Evolutionary conservation across 1,284 basidiomycete species (phyloP).

Genomic region (Puccinia polysora): DNA sequence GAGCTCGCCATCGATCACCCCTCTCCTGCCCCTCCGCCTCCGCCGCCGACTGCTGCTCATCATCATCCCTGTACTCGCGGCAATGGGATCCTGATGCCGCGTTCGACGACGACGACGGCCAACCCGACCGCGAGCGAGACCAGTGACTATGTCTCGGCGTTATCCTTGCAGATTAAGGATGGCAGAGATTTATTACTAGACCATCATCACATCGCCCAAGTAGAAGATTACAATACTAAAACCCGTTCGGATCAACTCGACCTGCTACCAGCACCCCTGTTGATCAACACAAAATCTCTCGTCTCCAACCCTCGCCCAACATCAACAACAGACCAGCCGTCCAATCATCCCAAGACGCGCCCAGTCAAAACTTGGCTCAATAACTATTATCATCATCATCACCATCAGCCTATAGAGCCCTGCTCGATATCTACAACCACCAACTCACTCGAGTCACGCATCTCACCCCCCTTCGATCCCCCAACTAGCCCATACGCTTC

Average conservation of each 20-base stretch:
- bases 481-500: conserved; percentile 23
- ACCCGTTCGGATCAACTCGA: background rate
- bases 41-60: background rate
- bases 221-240: background rate
- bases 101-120: too few species aligned
- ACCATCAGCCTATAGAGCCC: background rate
- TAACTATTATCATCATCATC: conserved; percentile 8
- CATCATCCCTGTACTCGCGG: too few species aligned
- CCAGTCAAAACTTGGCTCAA: background rate
- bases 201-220: too few species aligned
- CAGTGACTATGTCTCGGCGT: too few species aligned
- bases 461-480: conserved; percentile 9
- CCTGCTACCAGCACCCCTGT: background rate
- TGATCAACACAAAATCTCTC: background rate
- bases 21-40: background rate
- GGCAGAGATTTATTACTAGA: too few species aligned
- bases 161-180: too few species aligned
- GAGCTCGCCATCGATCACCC: conserved; percentile 26
- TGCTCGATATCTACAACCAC: background rate
- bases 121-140: too few species aligned
- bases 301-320: background rate
- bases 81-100: too few species aligned
- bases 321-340: background rate
- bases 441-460: background rate
- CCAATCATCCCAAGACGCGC: background rate